Evolutionary conservation across 2,329 filamentous ascomycete species (phyloP), one percentile per base, ranked within the genome.

Genomic region (Tolypocladium ophioglossoides): DNA sequence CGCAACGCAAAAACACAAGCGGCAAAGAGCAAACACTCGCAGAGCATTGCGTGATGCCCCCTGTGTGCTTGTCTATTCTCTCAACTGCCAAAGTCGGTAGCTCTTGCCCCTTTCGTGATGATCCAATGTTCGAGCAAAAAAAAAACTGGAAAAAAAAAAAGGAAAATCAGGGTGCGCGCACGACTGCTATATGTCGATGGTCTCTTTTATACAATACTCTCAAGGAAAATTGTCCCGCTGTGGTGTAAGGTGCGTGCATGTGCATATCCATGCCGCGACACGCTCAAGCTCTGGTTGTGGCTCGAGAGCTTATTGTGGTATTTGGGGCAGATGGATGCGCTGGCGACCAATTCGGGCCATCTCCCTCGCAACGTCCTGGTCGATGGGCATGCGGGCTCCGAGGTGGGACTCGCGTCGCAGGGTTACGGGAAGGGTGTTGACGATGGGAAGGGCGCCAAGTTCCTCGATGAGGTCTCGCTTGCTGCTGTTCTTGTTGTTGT

Each of bases 381-480:
- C 56, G 10, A 59, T 41, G 8, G 54, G 52, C n/a, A 30, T 35
- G 38, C 55, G 54, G 16, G 50, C 46, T 38, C 50, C 50, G 24
- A 57, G 35, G 27, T 20, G 16, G 30, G 22, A 35, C 4, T 22
- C 34, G 10, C 39, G 22, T 8, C 52, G 48, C 30, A 44, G n/a
- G 18, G 16, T 10, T 1, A 20, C 51, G 20, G 51, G 51, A n/a
- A 52, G 30, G n/a, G 39, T 30, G 20, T 40, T 30, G 24, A 51
- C 22, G 27, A 52, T 37, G 18, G 41, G 24, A 7, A 46, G 22
- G 37, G 49, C 22, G 35, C 20, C 30, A 11, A 51, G 10, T 6
- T 32, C 39, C 18, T 62, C 58, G 52, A 70, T 53, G 30, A 66
- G 55, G 54, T 58, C 65, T 64, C 66, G 67, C 61, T 67, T 70